Percentiles rank a stretch among this genome's conserved stretches.
phyloP scores from a whole-genome alignment of 805 yeast genomes.

The Lachancea cidri region DNA sequence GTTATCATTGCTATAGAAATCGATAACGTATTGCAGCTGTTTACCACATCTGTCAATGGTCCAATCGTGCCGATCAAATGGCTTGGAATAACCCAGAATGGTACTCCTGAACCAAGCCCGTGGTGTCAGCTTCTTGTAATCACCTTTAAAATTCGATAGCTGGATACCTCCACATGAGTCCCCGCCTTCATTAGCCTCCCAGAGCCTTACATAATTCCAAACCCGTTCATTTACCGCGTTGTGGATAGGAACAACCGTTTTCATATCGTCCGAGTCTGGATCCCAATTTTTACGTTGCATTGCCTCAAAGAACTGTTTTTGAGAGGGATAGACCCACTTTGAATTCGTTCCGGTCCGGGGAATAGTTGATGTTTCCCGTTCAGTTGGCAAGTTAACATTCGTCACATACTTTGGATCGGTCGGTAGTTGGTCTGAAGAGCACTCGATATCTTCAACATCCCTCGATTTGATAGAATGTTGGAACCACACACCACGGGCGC shows the following conservation, averaged over 20 bases:
- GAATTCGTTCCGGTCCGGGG: slow-evolving; percentile 65
- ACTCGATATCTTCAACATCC: slow-evolving; percentile 29
- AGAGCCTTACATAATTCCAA: slow-evolving; percentile 74
- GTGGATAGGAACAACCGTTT: slow-evolving; percentile 87
- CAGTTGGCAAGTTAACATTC: slow-evolving; percentile 51
- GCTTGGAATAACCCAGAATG: slow-evolving; percentile 63
- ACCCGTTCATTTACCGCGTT: slow-evolving; percentile 91
- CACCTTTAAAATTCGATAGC: slow-evolving; percentile 83
- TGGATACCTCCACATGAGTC: slow-evolving; percentile 79
- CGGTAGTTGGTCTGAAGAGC: slow-evolving; percentile 44
- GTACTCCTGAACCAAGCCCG: slow-evolving; percentile 66
- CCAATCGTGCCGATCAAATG: slow-evolving; percentile 98
- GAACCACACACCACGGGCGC: slow-evolving; percentile 54
- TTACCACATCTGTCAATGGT: slow-evolving; percentile 77
- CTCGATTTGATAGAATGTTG: slow-evolving; percentile 28
- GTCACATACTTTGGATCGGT: slow-evolving; percentile 33
- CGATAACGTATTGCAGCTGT: slow-evolving; percentile 84
- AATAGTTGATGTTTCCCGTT: slow-evolving; percentile 72
- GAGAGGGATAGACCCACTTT: slow-evolving; percentile 95
- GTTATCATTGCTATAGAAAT: slow-evolving; percentile 56
- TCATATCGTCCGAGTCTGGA: slow-evolving; percentile 79
- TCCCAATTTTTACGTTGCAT: slow-evolving; percentile 89
- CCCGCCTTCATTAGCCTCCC: slow-evolving; percentile 67
- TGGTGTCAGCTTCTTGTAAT: slow-evolving; percentile 79
- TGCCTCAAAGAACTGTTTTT: slow-evolving; percentile 89